Percentiles rank a stretch among this genome's conserved stretches.
Evolutionary conservation across 306 rosid genomes (phyloP).

Genomic region (Rubus idaeus): DNA sequence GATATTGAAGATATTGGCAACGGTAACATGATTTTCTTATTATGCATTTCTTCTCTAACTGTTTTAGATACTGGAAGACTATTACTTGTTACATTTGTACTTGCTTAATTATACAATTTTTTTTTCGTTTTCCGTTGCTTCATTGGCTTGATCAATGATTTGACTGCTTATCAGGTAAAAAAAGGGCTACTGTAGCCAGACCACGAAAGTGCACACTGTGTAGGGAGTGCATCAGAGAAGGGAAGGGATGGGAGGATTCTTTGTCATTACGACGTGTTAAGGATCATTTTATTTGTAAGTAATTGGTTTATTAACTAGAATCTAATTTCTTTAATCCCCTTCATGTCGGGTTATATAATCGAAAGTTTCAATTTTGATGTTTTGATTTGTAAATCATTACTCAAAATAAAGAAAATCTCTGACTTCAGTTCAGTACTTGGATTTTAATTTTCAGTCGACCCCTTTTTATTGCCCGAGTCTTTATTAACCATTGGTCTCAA

Average conservation of each 20-base stretch:
- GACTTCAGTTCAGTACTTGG: not conserved
- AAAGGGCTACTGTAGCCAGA: slow-evolving; percentile 60
- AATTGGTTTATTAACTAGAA: not conserved
- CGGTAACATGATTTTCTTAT: slow-evolving; percentile 44
- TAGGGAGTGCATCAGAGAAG: slow-evolving; percentile 95
- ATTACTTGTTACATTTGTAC: not conserved
- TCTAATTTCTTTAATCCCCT: not conserved
- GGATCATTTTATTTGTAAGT: slow-evolving; percentile 95
- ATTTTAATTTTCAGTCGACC: not conserved
- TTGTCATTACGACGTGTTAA: slow-evolving; percentile 77
- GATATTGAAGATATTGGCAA: slow-evolving; percentile 91
- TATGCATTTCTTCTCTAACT: slow-evolving; percentile 6
- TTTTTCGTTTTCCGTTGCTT: not conserved
- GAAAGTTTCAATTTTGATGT: not conserved
- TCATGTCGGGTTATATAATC: not conserved
- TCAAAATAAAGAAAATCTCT: not conserved
- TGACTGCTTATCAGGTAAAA: slow-evolving; percentile 54
- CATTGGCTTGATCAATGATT: slow-evolving; percentile 16
- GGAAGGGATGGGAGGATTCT: slow-evolving; percentile 80
- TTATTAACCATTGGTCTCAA: not conserved
- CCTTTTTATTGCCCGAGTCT: slow-evolving; percentile 5
- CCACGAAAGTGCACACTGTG: slow-evolving; percentile 88
- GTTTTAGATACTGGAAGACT: not conserved
- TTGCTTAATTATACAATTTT: not conserved
- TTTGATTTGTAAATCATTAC: not conserved